Base-by-base conservation (phyloP, 1,139 yeast species). In the Sugiyamaella sp. region DNA sequence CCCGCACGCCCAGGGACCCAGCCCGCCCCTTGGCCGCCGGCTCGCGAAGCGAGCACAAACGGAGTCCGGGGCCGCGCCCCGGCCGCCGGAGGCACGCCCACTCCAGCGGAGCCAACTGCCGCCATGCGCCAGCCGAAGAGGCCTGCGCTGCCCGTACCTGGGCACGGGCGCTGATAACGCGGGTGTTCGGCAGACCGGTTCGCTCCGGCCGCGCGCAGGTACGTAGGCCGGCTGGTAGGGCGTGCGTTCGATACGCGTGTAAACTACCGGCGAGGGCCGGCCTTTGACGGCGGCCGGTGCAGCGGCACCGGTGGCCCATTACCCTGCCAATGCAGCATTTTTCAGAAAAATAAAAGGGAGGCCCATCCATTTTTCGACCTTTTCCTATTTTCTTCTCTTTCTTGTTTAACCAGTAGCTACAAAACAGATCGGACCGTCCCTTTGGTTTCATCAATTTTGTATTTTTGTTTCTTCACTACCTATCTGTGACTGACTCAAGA, bases 321-420 rank as follows among this genome's bases (percentile, higher is more conserved):
- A 44, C 48, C 48, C 48, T 44, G 12, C 48, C 48, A 29, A 33
- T 29, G 40, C 20, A 17, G 22, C 17, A 29, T 27, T n/a, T 43
- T 43, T 43, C 41, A 44, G 32, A 44, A 20, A 44, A 44, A 44
- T 33, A 44, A 33, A 32, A 44, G 17, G 40, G 40, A 16, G 17
- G 29, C 41, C 22, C 40, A 35, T 19, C 40, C 27, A 14, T 24
- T 32, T 22, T 41, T 35, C n/a, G 14, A 43, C 32, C 33, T 44
- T 44, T 44, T 33, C 20, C 17, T 41, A 10, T 38, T 42, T 38
- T 38, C 27, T 20, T 27, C 43, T n/a, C n/a, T n/a, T 35, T 39
- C 41, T 32, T 32, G 45, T 40, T 42, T 12, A 22, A 27, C 49
- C 45, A 40, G 32, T 40, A 29, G 20, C 20, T 19, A 39, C 29